Conservation (phyloP, 352 stramenopile genomes). For the Phytophthora sp. region DNA sequence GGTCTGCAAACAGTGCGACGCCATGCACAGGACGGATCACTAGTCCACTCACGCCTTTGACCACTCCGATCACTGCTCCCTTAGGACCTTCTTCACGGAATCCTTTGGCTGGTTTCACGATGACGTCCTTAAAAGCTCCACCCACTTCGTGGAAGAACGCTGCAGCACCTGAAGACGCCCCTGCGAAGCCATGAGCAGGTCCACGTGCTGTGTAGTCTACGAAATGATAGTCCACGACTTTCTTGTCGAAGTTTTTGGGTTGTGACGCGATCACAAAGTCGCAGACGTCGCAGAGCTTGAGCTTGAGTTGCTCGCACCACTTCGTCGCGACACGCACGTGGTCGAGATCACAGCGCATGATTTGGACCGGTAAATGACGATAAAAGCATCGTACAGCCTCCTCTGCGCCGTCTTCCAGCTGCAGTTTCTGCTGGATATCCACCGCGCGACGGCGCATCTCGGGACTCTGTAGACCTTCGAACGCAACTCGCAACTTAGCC, state of each 20-base stretch:
- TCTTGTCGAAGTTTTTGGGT: conserved; percentile 47
- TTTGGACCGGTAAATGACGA: conserved; percentile 73
- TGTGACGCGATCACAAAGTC: conserved; percentile 53
- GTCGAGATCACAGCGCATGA: conserved; percentile 84
- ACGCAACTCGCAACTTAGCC: conserved; percentile 72
- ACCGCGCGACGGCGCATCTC: conserved; percentile 52
- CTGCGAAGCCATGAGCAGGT: conserved; percentile 40
- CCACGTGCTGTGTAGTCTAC: conserved; percentile 64
- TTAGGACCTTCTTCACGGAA: conserved; percentile 58
- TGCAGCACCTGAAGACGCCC: conserved; percentile 46
- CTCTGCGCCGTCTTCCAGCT: conserved; percentile 82
- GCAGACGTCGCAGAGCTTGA: conserved; percentile 63
- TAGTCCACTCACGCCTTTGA: conserved; percentile 49
- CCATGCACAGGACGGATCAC: conserved; percentile 54
- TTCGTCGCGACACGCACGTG: conserved; percentile 51
- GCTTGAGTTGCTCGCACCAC: conserved; percentile 55
- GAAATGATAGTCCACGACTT: conserved; percentile 56
- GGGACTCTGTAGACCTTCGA: conserved; percentile 54
- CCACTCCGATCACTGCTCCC: conserved; percentile 53
- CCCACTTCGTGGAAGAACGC: conserved; percentile 60
- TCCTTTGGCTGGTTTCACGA: conserved; percentile 49
- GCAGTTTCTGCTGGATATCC: conserved; percentile 64
- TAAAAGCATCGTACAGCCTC: conserved; percentile 87
- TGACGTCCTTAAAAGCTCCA: conserved; percentile 54
- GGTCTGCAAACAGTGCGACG: conserved; percentile 53